Evolutionary conservation across 768 basidiomycete species (phyloP).

Genomic region (Rhodotorula kratochvilovae): DNA sequence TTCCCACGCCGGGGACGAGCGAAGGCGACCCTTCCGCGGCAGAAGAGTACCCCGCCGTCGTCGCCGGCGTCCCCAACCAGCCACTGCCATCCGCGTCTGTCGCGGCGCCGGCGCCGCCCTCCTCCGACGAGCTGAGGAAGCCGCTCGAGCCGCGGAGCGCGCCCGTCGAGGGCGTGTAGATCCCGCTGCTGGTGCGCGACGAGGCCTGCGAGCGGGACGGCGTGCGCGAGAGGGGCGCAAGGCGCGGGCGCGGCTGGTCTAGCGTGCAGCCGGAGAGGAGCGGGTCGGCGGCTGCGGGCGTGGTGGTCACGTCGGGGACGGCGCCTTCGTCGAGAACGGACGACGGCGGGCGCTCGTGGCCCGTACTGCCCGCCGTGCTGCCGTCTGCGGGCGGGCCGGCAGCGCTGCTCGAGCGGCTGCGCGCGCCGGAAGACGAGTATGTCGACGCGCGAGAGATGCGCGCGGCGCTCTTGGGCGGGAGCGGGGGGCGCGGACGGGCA

Average conservation of each 20-base stretch:
- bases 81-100: no score
- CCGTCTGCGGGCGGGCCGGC: background rate
- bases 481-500: slow-evolving; percentile 8
- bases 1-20: background rate
- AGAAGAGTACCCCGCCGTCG: slow-evolving; percentile 5
- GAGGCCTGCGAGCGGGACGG: background rate
- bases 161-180: background rate
- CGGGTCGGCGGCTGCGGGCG: background rate
- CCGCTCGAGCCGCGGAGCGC: background rate
- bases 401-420: slow-evolving; percentile 5
- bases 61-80: slow-evolving; percentile 5
- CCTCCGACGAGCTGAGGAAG: background rate
- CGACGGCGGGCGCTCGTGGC: background rate
- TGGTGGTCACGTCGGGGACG: background rate
- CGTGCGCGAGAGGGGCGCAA: background rate
- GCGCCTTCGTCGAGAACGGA: background rate
- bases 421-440: background rate
- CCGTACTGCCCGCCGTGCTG: background rate
- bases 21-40: background rate
- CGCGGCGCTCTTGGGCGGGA: slow-evolving; percentile 20
- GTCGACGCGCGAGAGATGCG: background rate
- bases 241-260: background rate
- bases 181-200: background rate
- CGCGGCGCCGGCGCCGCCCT: background rate
- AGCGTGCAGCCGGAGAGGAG: slow-evolving; percentile 1